A percentile compares a stretch with the other conserved stretches of the same genome.
phyloP scores from a whole-genome alignment of 129 eudicot species.

The Flaveria sonorensis region DNA sequence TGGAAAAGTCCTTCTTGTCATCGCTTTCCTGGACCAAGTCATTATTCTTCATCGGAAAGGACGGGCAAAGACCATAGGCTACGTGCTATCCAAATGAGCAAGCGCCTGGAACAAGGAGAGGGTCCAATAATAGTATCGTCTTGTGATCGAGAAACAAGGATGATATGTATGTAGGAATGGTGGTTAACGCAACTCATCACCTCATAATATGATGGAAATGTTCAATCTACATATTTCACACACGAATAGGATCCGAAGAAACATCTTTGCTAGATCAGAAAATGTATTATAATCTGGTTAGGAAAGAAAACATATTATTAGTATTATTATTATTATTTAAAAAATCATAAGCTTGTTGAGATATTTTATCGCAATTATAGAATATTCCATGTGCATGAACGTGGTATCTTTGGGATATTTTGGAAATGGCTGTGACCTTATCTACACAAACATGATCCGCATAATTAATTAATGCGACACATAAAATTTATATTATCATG shows the following conservation, averaged over 20 bases:
- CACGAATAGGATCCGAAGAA: too few relatives aligned
- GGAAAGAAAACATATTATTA: background rate
- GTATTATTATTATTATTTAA: background rate
- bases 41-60: background rate
- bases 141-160: background rate
- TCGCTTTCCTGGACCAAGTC: background rate
- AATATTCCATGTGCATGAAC: slow-evolving; percentile 30
- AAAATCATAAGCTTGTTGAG: slow-evolving; percentile 3
- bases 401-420: slow-evolving; percentile 26
- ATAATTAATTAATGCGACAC: background rate
- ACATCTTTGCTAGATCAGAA: too few relatives aligned
- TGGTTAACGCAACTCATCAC: too few relatives aligned
- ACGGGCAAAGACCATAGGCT: background rate
- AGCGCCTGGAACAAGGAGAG: background rate
- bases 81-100: background rate
- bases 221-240: too few relatives aligned
- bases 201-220: too few relatives aligned
- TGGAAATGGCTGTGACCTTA: slow-evolving; percentile 16
- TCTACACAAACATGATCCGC: slow-evolving; percentile 27
- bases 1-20: background rate
- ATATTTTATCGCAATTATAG: slow-evolving; percentile 22
- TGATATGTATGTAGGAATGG: too few relatives aligned
- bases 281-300: background rate
- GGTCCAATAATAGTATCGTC: background rate
- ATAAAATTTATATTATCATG: slow-evolving; percentile 6